These are phyloP conservation scores for Suillus plorans DNA, from an alignment of 768 basidiomycete species.

Conservation along the genomic window DNA sequence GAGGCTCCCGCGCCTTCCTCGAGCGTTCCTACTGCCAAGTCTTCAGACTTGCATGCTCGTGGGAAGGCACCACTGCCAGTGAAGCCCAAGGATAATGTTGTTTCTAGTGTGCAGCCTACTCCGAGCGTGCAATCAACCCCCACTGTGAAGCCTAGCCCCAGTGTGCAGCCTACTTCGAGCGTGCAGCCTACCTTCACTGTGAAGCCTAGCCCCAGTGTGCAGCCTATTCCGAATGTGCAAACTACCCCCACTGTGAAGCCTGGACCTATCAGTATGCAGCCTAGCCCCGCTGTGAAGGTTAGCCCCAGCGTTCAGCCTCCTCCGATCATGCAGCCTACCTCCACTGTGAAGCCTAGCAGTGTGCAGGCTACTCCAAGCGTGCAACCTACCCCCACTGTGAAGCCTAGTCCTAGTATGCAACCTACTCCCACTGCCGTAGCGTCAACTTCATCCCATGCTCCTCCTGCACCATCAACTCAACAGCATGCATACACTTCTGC, in stretches of 20 bases:
- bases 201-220: not conserved
- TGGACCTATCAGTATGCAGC: not conserved
- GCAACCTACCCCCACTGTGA: not conserved
- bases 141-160: not conserved
- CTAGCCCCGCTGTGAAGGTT: not conserved
- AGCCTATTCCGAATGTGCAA: not conserved
- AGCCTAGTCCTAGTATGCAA: not conserved
- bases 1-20: constrained; percentile 11
- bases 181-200: not conserved
- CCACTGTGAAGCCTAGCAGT: not conserved
- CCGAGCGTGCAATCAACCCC: not conserved
- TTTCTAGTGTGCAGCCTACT: not conserved
- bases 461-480: not conserved
- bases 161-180: not conserved
- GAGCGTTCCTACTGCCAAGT: not conserved
- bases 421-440: not conserved
- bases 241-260: not conserved
- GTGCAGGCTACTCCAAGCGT: not conserved
- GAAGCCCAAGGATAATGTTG: constrained; percentile 16
- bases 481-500: constrained; percentile 13
- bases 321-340: not conserved
- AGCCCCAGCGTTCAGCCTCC: not conserved
- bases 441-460: not conserved
- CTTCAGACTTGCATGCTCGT: constrained; percentile 12
- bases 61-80: constrained; percentile 23